Evolutionary conservation across 1,139 yeast species (phyloP).

Genomic region (Suhomyces anneliseae): DNA sequence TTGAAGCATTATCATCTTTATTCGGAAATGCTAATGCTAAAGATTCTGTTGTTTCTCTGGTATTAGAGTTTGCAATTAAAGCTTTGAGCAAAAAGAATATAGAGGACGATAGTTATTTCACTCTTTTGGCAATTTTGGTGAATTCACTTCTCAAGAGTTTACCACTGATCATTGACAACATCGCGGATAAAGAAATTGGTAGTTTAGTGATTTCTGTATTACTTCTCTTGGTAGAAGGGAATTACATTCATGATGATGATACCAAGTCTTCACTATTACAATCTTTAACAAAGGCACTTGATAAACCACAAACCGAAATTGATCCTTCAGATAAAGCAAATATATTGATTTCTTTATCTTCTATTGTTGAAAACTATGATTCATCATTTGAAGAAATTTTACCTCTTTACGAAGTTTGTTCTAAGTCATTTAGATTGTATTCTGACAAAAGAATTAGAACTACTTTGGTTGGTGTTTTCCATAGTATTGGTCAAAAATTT

Average conservation of each 20-base stretch:
- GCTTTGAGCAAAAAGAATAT: conserved; percentile 37
- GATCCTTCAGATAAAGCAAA: conserved; percentile 56
- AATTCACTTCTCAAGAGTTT: conserved; percentile 53
- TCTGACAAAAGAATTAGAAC: conserved; percentile 61
- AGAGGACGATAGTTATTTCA: conserved; percentile 45
- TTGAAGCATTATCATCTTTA: conserved; percentile 54
- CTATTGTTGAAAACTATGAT: conserved; percentile 53
- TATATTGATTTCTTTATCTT: conserved; percentile 57
- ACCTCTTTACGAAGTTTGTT: conserved; percentile 54
- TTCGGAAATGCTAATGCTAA: conserved; percentile 59
- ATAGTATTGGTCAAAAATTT: conserved; percentile 57
- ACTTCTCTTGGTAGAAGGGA: conserved; percentile 57
- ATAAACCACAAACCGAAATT: conserved; percentile 59
- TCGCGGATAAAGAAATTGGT: conserved; percentile 51
- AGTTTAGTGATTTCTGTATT: conserved; percentile 54
- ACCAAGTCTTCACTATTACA: conserved; percentile 55
- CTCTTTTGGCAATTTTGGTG: conserved; percentile 56
- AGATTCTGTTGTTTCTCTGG: conserved; percentile 59
- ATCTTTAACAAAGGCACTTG: conserved; percentile 62
- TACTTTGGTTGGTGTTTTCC: conserved; percentile 59
- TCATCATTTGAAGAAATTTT: conserved; percentile 54
- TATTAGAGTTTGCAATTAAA: conserved; percentile 57
- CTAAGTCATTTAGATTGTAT: conserved; percentile 60
- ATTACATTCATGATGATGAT: conserved; percentile 57
- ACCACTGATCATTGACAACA: conserved; percentile 47